phyloP scores from a whole-genome alignment of 306 rosid species.

The Inga oerstediana region DNA sequence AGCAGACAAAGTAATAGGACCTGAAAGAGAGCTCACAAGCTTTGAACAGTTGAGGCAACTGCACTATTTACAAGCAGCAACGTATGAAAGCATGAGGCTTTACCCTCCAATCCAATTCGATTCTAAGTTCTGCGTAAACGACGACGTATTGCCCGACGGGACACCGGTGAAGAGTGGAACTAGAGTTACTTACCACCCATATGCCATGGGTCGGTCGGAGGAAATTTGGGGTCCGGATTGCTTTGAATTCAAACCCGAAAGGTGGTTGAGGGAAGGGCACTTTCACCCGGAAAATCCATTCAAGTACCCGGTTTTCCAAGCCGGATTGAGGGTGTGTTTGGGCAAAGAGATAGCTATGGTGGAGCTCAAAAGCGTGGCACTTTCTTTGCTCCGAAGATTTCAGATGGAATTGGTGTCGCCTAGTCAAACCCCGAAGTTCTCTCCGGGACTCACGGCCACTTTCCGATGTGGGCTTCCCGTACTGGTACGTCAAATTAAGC shows the following conservation, averaged over 20 bases:
- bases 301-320: constrained; percentile 82
- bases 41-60: constrained; percentile 54
- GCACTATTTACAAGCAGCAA: constrained; percentile 66
- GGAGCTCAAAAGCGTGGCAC: constrained; percentile 61
- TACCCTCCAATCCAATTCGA: constrained; percentile 85
- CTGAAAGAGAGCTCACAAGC: constrained; percentile 8
- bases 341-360: constrained; percentile 84
- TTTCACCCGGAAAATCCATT: constrained; percentile 49
- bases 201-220: constrained; percentile 78
- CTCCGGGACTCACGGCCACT: constrained; percentile 86
- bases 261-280: constrained; percentile 64
- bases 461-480: constrained; percentile 66
- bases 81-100: constrained; percentile 75
- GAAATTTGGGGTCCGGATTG: constrained; percentile 80
- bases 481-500: constrained; percentile 39
- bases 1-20: constrained; percentile 57
- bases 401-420: constrained; percentile 37
- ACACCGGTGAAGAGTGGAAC: constrained; percentile 64
- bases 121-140: constrained; percentile 66
- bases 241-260: constrained; percentile 62
- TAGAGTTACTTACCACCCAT: constrained; percentile 87
- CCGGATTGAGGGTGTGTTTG: constrained; percentile 75
- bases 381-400: constrained; percentile 56
- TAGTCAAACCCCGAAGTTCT: constrained; percentile 53
- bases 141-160: constrained; percentile 79